Evolutionary conservation across 352 stramenopile genomes (phyloP), one percentile per base, ranked within the genome.

Genomic region (Globisporangium recalcitrans): DNA sequence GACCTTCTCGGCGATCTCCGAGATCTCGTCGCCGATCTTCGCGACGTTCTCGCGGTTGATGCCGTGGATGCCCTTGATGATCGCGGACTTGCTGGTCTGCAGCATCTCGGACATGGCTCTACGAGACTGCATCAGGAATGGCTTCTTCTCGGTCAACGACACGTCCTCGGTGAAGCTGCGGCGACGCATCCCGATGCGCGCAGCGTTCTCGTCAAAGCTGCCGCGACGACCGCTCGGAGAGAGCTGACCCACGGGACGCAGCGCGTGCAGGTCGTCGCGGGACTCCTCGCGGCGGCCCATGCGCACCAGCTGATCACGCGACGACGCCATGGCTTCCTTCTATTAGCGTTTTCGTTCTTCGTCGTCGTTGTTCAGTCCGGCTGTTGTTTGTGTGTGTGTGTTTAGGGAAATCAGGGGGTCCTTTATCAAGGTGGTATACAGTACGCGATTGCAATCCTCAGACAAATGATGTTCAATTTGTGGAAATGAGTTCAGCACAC

Each of bases 91-190:
- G 58, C 77, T 78, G 67, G 70, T 85, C 64, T 85, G 70, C 54
- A 85, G 74, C 51, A 86, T 83, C 60, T 86, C 73, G 32, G 56
- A 65, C 48, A 65, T 66, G 2, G 62, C 38, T 13, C 54, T 64
- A 22, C 56, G 62, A 26, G 51, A 58, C 38, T 73, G 54, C 29
- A 60, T 59, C 59, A 90, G 65, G 34, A 88, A 70, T 31, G 82
- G 75, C 67, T 84, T 84, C 29, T 62, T 59, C 24, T 61, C 46
- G 31, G 29, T 48, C 24, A 72, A 76, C 53, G 84, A 81, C 34
- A 91, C 53, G 63, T 93, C 84, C 56, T 93, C 84, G 0, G 81
- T 91, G 70, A 93, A 93, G 67, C 82, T 91, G 59, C 78, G 67
- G 49, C 82, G 73, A 5, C 67, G 66, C 38, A 67, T 54, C 40